Conservation (phyloP, 1,284 basidiomycete genomes). For the Vanrija pseudolonga region DNA sequence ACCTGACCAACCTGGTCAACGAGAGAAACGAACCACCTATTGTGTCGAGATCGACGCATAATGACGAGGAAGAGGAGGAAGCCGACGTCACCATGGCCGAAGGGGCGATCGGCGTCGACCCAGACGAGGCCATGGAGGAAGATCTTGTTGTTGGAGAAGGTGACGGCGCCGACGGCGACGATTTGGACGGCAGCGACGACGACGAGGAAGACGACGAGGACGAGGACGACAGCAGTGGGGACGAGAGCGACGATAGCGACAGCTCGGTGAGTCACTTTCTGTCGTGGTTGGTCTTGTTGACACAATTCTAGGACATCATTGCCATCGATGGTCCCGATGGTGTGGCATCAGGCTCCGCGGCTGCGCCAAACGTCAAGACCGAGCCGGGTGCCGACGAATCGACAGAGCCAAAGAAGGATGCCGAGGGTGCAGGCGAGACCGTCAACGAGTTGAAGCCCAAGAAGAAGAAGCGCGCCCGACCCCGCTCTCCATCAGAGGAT, state of each 20-base stretch:
- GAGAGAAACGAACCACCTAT: conserved; percentile 6
- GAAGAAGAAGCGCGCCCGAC: conserved; percentile 30
- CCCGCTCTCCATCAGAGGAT: conserved; percentile 30
- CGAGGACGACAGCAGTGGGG: conserved; percentile 19
- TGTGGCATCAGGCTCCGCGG: background rate
- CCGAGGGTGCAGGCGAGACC: conserved; percentile 4
- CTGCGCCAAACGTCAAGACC: conserved; percentile 7
- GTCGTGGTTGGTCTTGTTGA: background rate
- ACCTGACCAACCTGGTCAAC: conserved; percentile 8
- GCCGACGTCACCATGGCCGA: conserved; percentile 35
- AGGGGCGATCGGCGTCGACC: conserved; percentile 20
- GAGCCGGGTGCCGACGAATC: conserved; percentile 6
- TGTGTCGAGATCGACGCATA: conserved; percentile 17
- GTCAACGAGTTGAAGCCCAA: conserved; percentile 30
- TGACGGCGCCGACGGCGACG: conserved; percentile 20
- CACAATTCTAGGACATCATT: conserved; percentile 14
- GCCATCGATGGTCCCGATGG: conserved; percentile 14
- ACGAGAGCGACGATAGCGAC: conserved; percentile 21
- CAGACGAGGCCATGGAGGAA: conserved; percentile 20
- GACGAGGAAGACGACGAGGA: conserved; percentile 22
- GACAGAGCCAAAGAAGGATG: conserved; percentile 1
- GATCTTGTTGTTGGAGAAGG: conserved; percentile 14
- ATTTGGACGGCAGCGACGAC: conserved; percentile 24
- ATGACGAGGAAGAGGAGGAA: conserved; percentile 47
- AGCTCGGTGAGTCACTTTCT: conserved; percentile 13